Evolutionary conservation across 495 filamentous ascomycete genomes (phyloP), one percentile per base, ranked within the genome.

Genomic region (Neurospora sp.): DNA sequence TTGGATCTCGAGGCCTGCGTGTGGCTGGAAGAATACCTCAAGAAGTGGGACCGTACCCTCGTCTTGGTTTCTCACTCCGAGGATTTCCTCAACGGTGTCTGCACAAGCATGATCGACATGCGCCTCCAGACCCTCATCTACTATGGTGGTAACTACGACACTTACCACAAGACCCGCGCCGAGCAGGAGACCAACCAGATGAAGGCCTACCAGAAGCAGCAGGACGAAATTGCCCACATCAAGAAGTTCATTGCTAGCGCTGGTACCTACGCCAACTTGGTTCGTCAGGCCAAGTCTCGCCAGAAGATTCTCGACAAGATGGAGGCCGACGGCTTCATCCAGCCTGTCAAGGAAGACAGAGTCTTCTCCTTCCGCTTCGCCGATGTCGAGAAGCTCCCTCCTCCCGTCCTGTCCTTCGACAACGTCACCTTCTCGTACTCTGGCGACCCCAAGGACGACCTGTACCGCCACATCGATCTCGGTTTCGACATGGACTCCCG

Each of bases 241-340:
- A 99, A 99, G 89, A 97, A 98, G 85, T 99, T 99, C 88, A 99
- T 99, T 81, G 96, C 96, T 76, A 98, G 95, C 69, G 96, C 96
- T 70, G 96, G 96, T 94, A 99, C 96, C 73, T 99, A 99, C 81
- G 96, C 96, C 87, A 99, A 99, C 86, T 89, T 99, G 83, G 96
- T 99, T 78, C 87, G 94, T 79, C 96, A 99, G 86, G 96, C 96
- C 82, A 99, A 99, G 87, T 98, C 96, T 39, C 90, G 96, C 69
- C 96, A 99, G 84, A 99, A 99, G 93, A 98, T 99, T 82, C 89
- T 99, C 72, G 96, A 99, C 88, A 99, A 99, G 88, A 99, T 99
- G 96, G 96, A 98, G 86, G 96, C 96, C 71, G 96, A 99, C 77
- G 96, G 96, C 75, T 94, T 98, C 82, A 98, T 99, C 78, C 91